Evolutionary conservation across 2,329 filamentous ascomycete species (phyloP).

Genomic region (Aureobasidium sp.): DNA sequence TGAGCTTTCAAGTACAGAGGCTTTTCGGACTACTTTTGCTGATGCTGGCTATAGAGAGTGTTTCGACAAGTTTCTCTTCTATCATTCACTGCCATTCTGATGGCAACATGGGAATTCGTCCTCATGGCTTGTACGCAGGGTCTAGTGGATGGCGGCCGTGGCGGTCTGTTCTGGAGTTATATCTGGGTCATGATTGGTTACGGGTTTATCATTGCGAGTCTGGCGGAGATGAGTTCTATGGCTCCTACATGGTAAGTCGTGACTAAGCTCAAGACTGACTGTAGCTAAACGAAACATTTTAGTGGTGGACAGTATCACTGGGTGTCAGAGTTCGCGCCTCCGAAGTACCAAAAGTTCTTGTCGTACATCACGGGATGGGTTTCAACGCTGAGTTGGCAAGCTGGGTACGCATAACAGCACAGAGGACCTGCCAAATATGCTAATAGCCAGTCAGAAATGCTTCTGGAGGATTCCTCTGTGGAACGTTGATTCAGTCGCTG

Average conservation of each 20-base stretch:
- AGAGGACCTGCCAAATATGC: neutral
- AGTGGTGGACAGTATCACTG: constrained; percentile 27
- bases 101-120: constrained; percentile 47
- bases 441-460: constrained; percentile 26
- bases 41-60: constrained; percentile 30
- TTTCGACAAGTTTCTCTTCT: constrained; percentile 44
- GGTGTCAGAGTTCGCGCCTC: constrained; percentile 23
- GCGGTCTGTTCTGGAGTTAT: constrained; percentile 24
- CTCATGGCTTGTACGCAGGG: constrained; percentile 29
- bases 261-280: neutral
- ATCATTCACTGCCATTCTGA: constrained; percentile 44
- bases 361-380: constrained; percentile 45
- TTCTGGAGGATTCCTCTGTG: constrained; percentile 42
- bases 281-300: constrained; percentile 9
- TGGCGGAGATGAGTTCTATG: constrained; percentile 31
- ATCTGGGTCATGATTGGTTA: constrained; percentile 24
- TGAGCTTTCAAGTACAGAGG: neutral
- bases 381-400: constrained; percentile 44
- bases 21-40: neutral
- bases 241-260: constrained; percentile 20
- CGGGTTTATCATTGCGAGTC: constrained; percentile 20
- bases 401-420: constrained; percentile 25
- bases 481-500: constrained; percentile 41
- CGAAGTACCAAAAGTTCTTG: constrained; percentile 35
- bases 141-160: constrained; percentile 22